phyloP scores from a whole-genome alignment of 768 basidiomycete species.

The Tylopilus vinaceipallidus region DNA sequence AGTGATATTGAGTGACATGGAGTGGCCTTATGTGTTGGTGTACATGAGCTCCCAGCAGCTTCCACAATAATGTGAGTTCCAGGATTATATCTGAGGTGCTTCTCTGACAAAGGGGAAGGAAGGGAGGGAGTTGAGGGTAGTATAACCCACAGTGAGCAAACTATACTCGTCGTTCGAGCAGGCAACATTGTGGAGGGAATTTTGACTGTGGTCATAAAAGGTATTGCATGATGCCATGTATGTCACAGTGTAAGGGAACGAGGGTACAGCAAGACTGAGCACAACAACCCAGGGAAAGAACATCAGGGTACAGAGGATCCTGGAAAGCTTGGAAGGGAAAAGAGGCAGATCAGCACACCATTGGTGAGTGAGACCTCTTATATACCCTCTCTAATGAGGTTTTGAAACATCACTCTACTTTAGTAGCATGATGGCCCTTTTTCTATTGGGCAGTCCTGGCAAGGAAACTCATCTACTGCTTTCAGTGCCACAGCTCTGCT shows the following conservation, averaged over 20 bases:
- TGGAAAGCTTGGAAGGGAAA: neutral
- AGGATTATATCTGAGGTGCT: constrained; percentile 47
- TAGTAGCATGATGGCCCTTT: neutral
- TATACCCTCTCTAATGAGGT: neutral
- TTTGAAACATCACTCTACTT: neutral
- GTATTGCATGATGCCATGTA: constrained; percentile 43
- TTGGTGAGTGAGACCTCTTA: neutral
- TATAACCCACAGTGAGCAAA: constrained; percentile 42
- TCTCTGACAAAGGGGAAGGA: constrained; percentile 62
- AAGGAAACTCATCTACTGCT: neutral
- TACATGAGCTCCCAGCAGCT: constrained; percentile 61
- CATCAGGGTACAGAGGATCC: constrained; percentile 10
- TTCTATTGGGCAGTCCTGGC: neutral
- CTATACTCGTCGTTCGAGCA: constrained; percentile 56
- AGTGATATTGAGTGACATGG: constrained; percentile 43
- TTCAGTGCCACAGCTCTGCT: neutral
- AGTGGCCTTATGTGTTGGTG: constrained; percentile 26
- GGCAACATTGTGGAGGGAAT: constrained; percentile 44
- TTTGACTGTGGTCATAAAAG: constrained; percentile 44
- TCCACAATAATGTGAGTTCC: constrained; percentile 53
- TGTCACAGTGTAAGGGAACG: neutral
- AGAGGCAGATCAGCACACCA: neutral
- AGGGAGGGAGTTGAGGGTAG: constrained; percentile 51
- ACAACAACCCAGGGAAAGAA: neutral
- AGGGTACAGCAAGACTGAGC: constrained; percentile 8